Evolutionary conservation across 176 grass and related monocot genomes (phyloP), one percentile per base, ranked within the genome.

Genomic region (Coix lacrymajobi): DNA sequence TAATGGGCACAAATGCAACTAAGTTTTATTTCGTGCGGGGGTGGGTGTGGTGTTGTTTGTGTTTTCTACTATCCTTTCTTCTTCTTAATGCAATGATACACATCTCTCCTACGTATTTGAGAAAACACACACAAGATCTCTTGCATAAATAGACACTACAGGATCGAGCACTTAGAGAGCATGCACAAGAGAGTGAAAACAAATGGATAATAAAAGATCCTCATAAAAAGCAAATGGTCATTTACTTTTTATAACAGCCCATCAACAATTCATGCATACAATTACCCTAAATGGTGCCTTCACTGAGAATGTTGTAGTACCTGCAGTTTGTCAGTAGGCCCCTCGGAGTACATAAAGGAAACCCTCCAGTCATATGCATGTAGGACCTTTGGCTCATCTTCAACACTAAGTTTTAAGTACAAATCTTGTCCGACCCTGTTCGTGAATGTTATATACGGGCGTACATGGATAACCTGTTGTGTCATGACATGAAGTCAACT

Each of bases 381-480:
- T 71, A 98, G 61, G 29, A 84, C 88, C 81, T 98, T 94, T 20
- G 82, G 86, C 36, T 91, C 78, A 83, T 95, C 96, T 77, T 48
- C 82, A 88, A 76, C 51, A 81, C 82, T 91, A 77, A 93, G 85
- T 80, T 88, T 95, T 83, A 98, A 81, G 61, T 85, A 88, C 49
- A 95, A 34, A 85, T 98, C 89, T 93, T 95, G 90, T 61, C 96
- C 96, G 73, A 84, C 36, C 82, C 87, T 95, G 82, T 98, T 98
- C n/a, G 90, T 98, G 85, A 98, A 98, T 86, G 92, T 93, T 48
- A 89, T 93, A 77, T 91, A 98, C 12, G 96, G 96, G 66, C 92
- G 92, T 74, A 98, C 83, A 69, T 71, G 87, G 82, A 98, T 93
- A 88, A 89, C 92, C 96, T 98, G 87, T 85, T 90, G 77, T 78